Evolutionary conservation across 768 basidiomycete genomes (phyloP).

Genomic region (Nidularia pulvinata): DNA sequence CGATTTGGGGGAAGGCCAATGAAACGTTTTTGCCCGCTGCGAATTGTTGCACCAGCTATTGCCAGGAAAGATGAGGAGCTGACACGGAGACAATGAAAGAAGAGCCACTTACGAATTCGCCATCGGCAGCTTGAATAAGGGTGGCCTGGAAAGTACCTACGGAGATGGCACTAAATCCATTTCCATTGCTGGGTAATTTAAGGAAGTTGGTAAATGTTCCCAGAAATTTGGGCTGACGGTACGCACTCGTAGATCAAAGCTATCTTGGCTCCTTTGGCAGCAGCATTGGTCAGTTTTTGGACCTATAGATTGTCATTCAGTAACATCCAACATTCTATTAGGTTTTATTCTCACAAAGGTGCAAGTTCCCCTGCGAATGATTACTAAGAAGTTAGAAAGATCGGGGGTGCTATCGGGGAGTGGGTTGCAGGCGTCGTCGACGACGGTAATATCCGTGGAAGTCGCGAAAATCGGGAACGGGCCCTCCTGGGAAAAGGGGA

Average conservation of each 20-base stretch:
- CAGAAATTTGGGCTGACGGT: not conserved
- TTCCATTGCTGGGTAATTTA: constrained; percentile 37
- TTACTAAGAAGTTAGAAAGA: constrained; percentile 48
- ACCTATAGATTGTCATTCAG: constrained; percentile 21
- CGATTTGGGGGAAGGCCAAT: constrained; percentile 47
- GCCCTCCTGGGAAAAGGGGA: constrained; percentile 43
- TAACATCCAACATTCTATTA: not conserved
- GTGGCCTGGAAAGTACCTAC: constrained; percentile 47
- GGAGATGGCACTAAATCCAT: constrained; percentile 37
- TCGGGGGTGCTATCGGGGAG: constrained; percentile 54
- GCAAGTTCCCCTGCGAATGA: constrained; percentile 63
- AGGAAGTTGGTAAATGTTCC: no score
- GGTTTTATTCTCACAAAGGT: constrained; percentile 35
- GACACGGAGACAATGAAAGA: not conserved
- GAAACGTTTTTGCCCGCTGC: constrained; percentile 38
- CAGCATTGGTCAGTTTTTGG: constrained; percentile 50
- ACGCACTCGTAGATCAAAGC: constrained; percentile 57
- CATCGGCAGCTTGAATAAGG: constrained; percentile 54
- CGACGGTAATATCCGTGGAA: constrained; percentile 50
- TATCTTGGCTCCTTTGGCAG: constrained; percentile 49
- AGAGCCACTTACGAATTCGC: constrained; percentile 42
- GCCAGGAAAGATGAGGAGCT: not conserved
- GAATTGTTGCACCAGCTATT: constrained; percentile 49
- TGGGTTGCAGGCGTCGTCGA: constrained; percentile 58
- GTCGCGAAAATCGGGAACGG: constrained; percentile 58